These are phyloP conservation scores for Tardiomyces blankii DNA, from an alignment of 1,139 yeast species.

Conservation along the genomic window DNA sequence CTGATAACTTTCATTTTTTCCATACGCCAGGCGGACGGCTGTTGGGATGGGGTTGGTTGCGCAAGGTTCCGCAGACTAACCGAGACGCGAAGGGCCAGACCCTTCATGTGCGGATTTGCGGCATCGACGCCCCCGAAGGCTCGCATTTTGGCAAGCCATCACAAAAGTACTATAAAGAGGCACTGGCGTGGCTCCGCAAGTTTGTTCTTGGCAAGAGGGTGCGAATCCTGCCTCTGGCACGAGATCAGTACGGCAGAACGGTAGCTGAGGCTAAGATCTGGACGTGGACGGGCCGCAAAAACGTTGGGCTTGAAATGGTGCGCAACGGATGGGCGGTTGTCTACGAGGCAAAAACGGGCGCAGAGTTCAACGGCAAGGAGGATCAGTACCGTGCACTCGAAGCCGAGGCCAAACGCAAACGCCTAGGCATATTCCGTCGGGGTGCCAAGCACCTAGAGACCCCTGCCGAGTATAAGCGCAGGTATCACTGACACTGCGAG, in stretches of 20 bases:
- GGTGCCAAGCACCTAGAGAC: constrained; percentile 45
- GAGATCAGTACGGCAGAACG: constrained; percentile 84
- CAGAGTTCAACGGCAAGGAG: constrained; percentile 79
- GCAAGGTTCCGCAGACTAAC: constrained; percentile 39
- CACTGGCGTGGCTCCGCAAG: constrained; percentile 60
- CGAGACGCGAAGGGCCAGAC: constrained; percentile 25
- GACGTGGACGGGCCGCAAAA: constrained; percentile 64
- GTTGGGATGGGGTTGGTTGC: constrained; percentile 91
- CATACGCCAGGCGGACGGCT: constrained; percentile 89
- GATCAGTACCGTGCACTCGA: constrained; percentile 48
- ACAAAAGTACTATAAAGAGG: constrained; percentile 81
- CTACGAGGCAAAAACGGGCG: constrained; percentile 71
- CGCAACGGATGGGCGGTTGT: constrained; percentile 75
- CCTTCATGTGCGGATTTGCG: constrained; percentile 65
- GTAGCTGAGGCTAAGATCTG: constrained; percentile 73
- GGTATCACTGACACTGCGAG: not conserved
- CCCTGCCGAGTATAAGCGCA: constrained; percentile 67
- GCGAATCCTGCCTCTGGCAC: constrained; percentile 61
- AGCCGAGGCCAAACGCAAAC: constrained; percentile 41
- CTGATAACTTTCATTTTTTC: constrained; percentile 84
- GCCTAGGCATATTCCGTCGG: constrained; percentile 56
- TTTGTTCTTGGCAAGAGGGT: constrained; percentile 57
- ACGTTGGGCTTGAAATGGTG: constrained; percentile 82
- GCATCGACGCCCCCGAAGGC: constrained; percentile 97
- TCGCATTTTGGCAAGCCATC: constrained; percentile 93